Conservation (phyloP, 768 basidiomycete species). For the Crepidotus variabilis region DNA sequence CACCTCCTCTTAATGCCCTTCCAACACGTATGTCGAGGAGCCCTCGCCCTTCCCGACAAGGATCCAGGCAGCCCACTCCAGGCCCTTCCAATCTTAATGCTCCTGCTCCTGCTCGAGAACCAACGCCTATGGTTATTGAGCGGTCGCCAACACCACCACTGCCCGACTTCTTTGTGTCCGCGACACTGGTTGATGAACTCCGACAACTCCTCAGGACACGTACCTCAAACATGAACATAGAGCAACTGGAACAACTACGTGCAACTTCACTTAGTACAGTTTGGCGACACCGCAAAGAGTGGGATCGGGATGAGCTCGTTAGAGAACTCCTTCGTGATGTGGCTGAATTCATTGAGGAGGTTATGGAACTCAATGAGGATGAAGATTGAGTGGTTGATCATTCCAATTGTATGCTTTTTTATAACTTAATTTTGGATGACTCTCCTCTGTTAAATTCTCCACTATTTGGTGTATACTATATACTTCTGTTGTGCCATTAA, state of each 20-base stretch:
- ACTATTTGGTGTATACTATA: too few relatives aligned
- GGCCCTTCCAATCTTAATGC: slow-evolving; percentile 11
- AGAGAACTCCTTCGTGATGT: slow-evolving; percentile 55
- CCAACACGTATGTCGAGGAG: neutral
- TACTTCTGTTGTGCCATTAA: too few relatives aligned
- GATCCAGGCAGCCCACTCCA: slow-evolving; percentile 8
- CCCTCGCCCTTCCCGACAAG: neutral
- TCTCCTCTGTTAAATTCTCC: too few relatives aligned
- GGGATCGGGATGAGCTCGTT: slow-evolving; percentile 75
- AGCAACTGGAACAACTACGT: slow-evolving; percentile 91
- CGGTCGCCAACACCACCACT: slow-evolving; percentile 68
- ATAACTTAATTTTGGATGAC: too few relatives aligned
- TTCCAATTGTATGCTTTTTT: neutral
- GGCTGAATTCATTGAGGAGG: slow-evolving; percentile 64
- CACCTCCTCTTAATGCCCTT: neutral
- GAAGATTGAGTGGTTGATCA: neutral
- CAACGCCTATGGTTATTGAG: slow-evolving; percentile 48
- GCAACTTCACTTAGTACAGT: slow-evolving; percentile 75
- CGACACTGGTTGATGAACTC: slow-evolving; percentile 45
- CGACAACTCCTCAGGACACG: slow-evolving; percentile 40
- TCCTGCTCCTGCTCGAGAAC: slow-evolving; percentile 17
- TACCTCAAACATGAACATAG: slow-evolving; percentile 68
- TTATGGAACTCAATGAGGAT: slow-evolving; percentile 26
- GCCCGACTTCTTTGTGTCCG: slow-evolving; percentile 73
- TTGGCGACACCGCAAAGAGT: slow-evolving; percentile 80